Conservation (phyloP, 1,139 yeast genomes). For the Zygoascus meyerae region DNA sequence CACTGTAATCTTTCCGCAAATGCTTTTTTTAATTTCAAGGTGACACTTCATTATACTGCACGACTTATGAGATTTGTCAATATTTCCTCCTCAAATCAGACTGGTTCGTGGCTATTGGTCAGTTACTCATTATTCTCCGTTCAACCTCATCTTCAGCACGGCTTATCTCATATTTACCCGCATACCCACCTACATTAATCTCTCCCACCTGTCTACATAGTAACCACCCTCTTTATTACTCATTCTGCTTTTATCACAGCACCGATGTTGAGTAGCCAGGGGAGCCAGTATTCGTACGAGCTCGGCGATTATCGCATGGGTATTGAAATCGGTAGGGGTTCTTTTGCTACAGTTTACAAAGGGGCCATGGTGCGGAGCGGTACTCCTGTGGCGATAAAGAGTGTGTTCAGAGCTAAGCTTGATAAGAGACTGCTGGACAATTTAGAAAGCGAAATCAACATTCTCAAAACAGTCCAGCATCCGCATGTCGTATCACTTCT, state of each 20-base stretch:
- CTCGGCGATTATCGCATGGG: constrained; percentile 42
- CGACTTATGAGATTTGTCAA: no score
- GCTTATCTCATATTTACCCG: no score
- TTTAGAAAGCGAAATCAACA: constrained; percentile 83
- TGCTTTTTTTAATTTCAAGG: no score
- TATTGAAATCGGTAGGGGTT: constrained; percentile 85
- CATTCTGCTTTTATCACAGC: background rate
- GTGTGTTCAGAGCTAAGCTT: constrained; percentile 75
- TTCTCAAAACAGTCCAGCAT: constrained; percentile 77
- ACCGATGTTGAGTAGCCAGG: constrained; percentile 8
- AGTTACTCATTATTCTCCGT: no score
- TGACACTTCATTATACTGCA: no score
- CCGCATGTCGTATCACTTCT: constrained; percentile 86
- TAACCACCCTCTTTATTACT: background rate
- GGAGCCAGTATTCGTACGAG: constrained; percentile 12
- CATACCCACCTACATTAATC: background rate
- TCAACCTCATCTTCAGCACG: no score
- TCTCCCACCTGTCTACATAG: background rate
- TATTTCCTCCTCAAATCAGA: no score
- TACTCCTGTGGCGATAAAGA: constrained; percentile 76
- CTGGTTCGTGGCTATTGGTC: no score
- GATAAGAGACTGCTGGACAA: constrained; percentile 85
- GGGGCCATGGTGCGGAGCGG: constrained; percentile 47
- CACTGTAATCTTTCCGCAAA: no score
- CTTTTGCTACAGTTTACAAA: constrained; percentile 88